These are phyloP conservation scores for Leishmania arabica DNA, from an alignment of 208 protist species.

Conservation along the genomic window DNA sequence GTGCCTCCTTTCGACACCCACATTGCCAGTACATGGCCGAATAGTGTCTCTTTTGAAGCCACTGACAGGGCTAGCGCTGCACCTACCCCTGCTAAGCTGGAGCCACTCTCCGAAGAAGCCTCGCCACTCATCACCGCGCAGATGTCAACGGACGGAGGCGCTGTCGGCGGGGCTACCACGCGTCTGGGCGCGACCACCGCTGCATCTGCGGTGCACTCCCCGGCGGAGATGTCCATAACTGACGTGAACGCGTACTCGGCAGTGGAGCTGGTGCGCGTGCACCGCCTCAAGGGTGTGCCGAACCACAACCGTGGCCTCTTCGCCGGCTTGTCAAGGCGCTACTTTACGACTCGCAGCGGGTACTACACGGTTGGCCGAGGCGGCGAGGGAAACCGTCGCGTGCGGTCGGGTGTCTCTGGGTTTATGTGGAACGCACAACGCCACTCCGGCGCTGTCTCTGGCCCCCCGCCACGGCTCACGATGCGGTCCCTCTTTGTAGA, in stretches of 20 bases:
- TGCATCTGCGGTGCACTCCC: background rate
- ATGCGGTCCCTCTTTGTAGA: conserved; percentile 4
- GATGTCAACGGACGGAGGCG: background rate
- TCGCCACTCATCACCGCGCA: background rate
- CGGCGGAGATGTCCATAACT: background rate
- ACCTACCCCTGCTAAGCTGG: too few species aligned
- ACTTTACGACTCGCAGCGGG: conserved; percentile 49
- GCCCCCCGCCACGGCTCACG: conserved; percentile 5
- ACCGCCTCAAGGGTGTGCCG: conserved; percentile 48
- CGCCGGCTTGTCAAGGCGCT: conserved; percentile 29
- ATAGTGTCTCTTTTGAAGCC: background rate
- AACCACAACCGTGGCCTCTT: conserved; percentile 74
- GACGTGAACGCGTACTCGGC: conserved; percentile 19
- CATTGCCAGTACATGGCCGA: background rate
- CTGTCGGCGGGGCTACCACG: background rate
- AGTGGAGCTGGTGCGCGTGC: conserved; percentile 48
- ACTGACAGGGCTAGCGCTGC: too few species aligned
- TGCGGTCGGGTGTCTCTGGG: conserved; percentile 50
- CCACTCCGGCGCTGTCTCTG: background rate
- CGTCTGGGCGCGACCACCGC: background rate
- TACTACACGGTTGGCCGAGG: conserved; percentile 37
- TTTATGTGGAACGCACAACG: conserved; percentile 16
- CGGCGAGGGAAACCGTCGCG: conserved; percentile 17
- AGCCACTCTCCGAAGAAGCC: background rate
- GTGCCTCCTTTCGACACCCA: background rate